Evolutionary conservation across 768 basidiomycete genomes (phyloP).

Genomic region (Termitomyces sp.): DNA sequence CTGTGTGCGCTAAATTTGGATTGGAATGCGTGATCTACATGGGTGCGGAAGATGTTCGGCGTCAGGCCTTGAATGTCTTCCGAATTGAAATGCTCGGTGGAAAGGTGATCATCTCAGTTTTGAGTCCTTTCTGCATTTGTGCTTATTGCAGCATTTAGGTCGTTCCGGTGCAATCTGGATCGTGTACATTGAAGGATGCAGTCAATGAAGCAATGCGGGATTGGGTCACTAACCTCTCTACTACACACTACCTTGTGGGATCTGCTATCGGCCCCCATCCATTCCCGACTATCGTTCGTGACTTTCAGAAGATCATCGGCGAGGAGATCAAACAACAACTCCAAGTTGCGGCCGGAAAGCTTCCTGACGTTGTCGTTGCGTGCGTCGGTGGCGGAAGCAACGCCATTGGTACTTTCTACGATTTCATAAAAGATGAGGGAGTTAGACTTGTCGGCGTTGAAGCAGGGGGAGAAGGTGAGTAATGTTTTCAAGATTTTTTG

Average conservation of each 20-base stretch:
- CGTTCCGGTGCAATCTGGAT: conserved; percentile 88
- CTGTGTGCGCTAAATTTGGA: conserved; percentile 95
- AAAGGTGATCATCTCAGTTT: conserved; percentile 43
- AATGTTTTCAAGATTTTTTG: background rate
- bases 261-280: conserved; percentile 98
- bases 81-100: conserved; percentile 96
- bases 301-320: conserved; percentile 92
- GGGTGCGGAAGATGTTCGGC: conserved; percentile 95
- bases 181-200: conserved; percentile 94
- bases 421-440: conserved; percentile 85
- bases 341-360: conserved; percentile 63
- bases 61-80: conserved; percentile 97
- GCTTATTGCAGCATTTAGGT: conserved; percentile 46
- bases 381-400: conserved; percentile 98
- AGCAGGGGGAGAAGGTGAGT: conserved; percentile 89
- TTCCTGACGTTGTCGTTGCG: conserved; percentile 92
- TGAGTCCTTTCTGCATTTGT: background rate
- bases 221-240: conserved; percentile 95
- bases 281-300: conserved; percentile 97
- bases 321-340: conserved; percentile 91
- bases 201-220: conserved; percentile 98
- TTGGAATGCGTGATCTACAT: conserved; percentile 96
- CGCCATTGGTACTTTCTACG: conserved; percentile 96
- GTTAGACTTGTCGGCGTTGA: conserved; percentile 93
- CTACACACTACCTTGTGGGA: conserved; percentile 94